Evolutionary conservation across 768 basidiomycete species (phyloP).

Genomic region (Kwoniella pini): DNA sequence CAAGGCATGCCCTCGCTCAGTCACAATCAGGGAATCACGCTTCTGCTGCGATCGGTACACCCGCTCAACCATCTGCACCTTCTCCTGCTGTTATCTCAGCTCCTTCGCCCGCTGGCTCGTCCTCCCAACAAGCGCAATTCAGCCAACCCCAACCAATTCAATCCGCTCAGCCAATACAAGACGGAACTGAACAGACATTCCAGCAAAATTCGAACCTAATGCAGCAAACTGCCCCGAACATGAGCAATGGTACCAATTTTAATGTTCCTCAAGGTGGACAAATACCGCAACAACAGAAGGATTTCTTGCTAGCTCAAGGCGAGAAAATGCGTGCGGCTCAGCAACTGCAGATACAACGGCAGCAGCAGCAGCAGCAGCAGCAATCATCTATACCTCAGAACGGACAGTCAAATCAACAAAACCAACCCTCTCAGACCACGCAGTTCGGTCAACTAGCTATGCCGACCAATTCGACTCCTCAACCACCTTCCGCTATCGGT

Average conservation of each 20-base stretch:
- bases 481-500: background rate
- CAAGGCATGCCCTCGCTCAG: constrained; percentile 8
- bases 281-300: constrained; percentile 30
- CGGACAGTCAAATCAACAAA: background rate
- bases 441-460: constrained; percentile 11
- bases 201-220: background rate
- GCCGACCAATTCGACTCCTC: constrained; percentile 7
- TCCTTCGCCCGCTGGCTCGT: constrained; percentile 7
- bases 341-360: constrained; percentile 17
- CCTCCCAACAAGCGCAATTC: constrained; percentile 2
- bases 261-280: background rate
- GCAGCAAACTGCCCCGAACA: too few species aligned
- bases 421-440: background rate
- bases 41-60: background rate
- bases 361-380: constrained; percentile 21
- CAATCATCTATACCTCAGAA: background rate
- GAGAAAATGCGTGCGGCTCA: constrained; percentile 27
- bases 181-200: background rate
- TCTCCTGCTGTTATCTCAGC: constrained; percentile 18
- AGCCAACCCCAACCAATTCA: background rate
- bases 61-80: constrained; percentile 7
- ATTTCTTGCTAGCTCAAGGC: constrained; percentile 28
- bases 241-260: constrained; percentile 12
- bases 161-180: background rate
- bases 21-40: background rate